Conservation (phyloP, 225 moss, liverwort and hornwort species). For the Climacium dendroides region DNA sequence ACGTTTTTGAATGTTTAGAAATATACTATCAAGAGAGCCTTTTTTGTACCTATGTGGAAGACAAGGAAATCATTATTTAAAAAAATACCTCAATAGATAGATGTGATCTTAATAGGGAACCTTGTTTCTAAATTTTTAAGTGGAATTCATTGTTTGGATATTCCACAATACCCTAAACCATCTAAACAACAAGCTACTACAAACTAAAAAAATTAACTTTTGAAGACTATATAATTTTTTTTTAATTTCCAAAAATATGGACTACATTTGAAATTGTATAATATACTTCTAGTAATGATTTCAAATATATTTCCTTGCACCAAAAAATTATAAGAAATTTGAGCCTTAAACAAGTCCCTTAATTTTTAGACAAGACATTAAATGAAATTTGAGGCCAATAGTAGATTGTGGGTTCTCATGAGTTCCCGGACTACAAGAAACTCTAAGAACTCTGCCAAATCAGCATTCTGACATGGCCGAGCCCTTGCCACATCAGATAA, state of each 20-base stretch:
- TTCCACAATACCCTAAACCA: not conserved
- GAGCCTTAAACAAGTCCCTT: no score
- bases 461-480: no score
- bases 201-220: not conserved
- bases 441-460: no score
- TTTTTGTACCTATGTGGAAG: not conserved
- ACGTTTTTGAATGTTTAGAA: not conserved
- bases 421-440: no score
- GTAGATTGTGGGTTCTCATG: no score
- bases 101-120: accelerated
- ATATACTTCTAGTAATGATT: not conserved
- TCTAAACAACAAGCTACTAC: not conserved
- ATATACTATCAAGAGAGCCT: accelerated
- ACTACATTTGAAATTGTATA: not conserved
- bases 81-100: not conserved
- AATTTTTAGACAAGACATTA: no score
- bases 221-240: no score
- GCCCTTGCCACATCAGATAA: no score
- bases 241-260: not conserved
- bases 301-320: not conserved
- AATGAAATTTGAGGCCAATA: no score
- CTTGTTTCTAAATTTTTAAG: not conserved
- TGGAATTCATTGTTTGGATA: not conserved
- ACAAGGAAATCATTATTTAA: not conserved
- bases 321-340: no score